Evolutionary conservation across 2,329 filamentous ascomycete genomes (phyloP).

Genomic region (Trichoderma hamatum): DNA sequence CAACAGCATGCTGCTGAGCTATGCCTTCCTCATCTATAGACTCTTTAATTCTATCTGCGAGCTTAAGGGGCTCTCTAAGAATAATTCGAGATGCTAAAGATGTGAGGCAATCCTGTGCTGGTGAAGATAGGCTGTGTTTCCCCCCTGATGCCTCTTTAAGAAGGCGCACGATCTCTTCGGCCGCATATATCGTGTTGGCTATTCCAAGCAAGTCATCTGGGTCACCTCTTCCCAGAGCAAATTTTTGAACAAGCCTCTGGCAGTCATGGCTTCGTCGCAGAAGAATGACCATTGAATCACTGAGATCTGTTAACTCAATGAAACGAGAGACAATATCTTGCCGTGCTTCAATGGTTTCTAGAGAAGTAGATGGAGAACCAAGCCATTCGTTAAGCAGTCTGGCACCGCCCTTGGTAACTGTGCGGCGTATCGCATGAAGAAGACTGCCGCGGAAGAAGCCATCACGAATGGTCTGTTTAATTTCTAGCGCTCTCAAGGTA

Average conservation of each 20-base stretch:
- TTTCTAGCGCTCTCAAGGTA: constrained; percentile 85
- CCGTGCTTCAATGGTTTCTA: constrained; percentile 75
- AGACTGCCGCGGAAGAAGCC: constrained; percentile 79
- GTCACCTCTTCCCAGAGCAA: constrained; percentile 88
- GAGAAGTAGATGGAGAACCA: constrained; percentile 87
- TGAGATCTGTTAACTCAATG: constrained; percentile 65
- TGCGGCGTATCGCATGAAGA: constrained; percentile 84
- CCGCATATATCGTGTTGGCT: constrained; percentile 77
- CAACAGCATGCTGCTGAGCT: constrained; percentile 74
- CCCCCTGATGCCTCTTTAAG: constrained; percentile 39
- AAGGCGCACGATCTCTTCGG: constrained; percentile 63
- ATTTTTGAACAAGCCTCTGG: constrained; percentile 88
- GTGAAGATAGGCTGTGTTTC: constrained; percentile 25
- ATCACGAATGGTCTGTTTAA: constrained; percentile 83
- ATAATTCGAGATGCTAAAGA: constrained; percentile 61
- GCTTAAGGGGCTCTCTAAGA: constrained; percentile 65
- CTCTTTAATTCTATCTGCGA: constrained; percentile 71
- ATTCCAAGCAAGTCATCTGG: constrained; percentile 86
- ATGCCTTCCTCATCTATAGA: constrained; percentile 94
- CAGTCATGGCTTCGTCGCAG: constrained; percentile 81
- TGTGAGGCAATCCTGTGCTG: constrained; percentile 44
- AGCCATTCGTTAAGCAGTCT: constrained; percentile 82
- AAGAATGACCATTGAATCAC: constrained; percentile 69
- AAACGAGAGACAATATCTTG: constrained; percentile 82
- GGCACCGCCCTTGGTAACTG: constrained; percentile 88